These are phyloP conservation scores for Meyerozyma guilliermondii DNA, from an alignment of 1,139 yeast genomes.

Conservation along the genomic window DNA sequence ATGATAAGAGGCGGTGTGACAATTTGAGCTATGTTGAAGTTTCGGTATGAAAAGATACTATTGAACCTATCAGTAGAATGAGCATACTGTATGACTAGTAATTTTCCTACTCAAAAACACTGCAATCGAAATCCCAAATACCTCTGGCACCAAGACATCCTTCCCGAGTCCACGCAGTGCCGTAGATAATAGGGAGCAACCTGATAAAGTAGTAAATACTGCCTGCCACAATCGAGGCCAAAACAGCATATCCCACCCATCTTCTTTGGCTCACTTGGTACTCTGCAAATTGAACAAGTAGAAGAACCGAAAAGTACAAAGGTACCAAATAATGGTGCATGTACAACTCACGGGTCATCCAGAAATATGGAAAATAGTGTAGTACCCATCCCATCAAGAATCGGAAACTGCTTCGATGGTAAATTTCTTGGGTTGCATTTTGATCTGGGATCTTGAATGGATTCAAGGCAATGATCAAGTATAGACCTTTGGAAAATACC, in stretches of 20 bases:
- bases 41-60: no score
- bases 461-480: conserved; percentile 22
- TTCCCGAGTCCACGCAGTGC: conserved; percentile 25
- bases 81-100: no score
- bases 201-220: conserved; percentile 16
- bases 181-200: conserved; percentile 32
- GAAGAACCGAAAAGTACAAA: conserved; percentile 29
- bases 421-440: conserved; percentile 9
- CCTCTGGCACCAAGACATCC: conserved; percentile 25
- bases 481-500: conserved; percentile 15
- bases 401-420: conserved; percentile 21
- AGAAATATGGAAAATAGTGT: conserved; percentile 33
- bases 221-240: conserved; percentile 10
- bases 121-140: conserved; percentile 35
- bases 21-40: no score
- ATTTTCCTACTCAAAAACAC: conserved; percentile 1
- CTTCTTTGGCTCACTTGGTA: conserved; percentile 21
- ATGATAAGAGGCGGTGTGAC: no score
- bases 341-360: conserved; percentile 28
- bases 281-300: conserved; percentile 27
- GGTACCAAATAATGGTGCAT: conserved; percentile 38
- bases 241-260: conserved; percentile 14
- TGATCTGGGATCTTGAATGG: conserved; percentile 25
- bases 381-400: conserved; percentile 29
- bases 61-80: no score